Conservation (phyloP, 257 asterid genomes). For the Petunia secreta region DNA sequence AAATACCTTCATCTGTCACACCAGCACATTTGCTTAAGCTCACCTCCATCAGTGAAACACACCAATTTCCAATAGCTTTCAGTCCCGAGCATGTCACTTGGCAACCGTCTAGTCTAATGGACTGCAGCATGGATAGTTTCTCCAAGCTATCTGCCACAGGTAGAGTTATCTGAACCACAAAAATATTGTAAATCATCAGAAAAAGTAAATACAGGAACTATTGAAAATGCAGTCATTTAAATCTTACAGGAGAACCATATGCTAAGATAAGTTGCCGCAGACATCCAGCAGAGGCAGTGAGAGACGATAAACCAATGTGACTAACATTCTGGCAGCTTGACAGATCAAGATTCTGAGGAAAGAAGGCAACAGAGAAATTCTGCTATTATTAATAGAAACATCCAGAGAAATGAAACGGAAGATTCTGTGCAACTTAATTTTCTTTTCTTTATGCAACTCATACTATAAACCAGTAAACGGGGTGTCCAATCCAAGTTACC, state of each 20-base stretch:
- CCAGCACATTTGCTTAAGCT: conserved; percentile 83
- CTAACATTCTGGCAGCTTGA: conserved; percentile 85
- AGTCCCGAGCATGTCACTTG: conserved; percentile 79
- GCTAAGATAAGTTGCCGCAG: conserved; percentile 71
- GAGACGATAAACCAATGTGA: conserved; percentile 72
- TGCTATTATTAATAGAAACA: too few relatives aligned
- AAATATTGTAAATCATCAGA: conserved; percentile 23
- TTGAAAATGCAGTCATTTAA: neutral
- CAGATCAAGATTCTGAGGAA: conserved; percentile 76
- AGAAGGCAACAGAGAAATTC: conserved; percentile 22
- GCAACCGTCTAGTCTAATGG: conserved; percentile 81
- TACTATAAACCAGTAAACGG: too few relatives aligned
- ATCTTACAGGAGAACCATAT: conserved; percentile 73
- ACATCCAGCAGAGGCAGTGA: conserved; percentile 60
- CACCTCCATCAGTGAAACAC: conserved; percentile 66
- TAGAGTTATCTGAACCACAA: conserved; percentile 64
- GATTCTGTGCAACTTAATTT: too few relatives aligned
- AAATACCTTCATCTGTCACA: conserved; percentile 88
- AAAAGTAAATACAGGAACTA: neutral
- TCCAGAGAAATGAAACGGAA: neutral
- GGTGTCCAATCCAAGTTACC: too few relatives aligned
- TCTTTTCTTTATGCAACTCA: too few relatives aligned
- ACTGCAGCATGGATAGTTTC: conserved; percentile 67
- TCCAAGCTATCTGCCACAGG: conserved; percentile 79
- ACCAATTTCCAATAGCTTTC: conserved; percentile 74